Evolutionary conservation across 371 early-diverging fungal genomes (phyloP), one percentile per base, ranked within the genome.

Genomic region (Mortierella sp.): DNA sequence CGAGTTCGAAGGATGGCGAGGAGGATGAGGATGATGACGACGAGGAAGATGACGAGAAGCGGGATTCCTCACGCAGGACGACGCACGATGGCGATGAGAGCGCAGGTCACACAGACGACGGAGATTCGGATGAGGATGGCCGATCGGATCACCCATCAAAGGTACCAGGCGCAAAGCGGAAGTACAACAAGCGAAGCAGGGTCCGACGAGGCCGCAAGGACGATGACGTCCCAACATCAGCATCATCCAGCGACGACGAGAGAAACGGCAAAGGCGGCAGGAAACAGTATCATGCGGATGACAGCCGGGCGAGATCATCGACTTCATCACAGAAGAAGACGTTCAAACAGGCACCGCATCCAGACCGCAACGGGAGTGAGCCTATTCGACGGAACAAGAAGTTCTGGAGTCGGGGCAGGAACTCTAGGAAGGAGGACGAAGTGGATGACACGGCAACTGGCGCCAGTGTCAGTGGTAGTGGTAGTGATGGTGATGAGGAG

Each of bases 391-490:
- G 83, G 8, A 79, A 74, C 70, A 83, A 83, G 73, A 83, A 83
- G 71, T 24, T 70, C 45, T 83, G 83, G 83, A 70, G 76, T 21
- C 76, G 83, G 28, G 83, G 83, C 52, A 79, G 74, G 57, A 83
- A 83, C 34, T 47, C 83, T 34, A 79, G 83, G 34, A 83, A 83
- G 74, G 83, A 79, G 75, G 83, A 83, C 44, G 79, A 79, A 26
- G 83, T 81, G 48, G 71, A 76, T 14, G 80, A 75, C 26, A 79
- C 83, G 19, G 73, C 76, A 7, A 76, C 72, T 11, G 83, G 76
- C 21, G 79, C 70, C 8, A 78, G 75, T 28, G 79, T 58, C 8
- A 78, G 75, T 28, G 71, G 72, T 72, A 72, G 34, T 16, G 52
- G 54, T 16, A 57, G n/a, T 38, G 58, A n/a, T 24, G 60, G 57